A percentile compares a stretch with the other conserved stretches of the same genome.
These are phyloP conservation scores for Abelmoschus esculentus DNA, from an alignment of 345 rosid genomes.

Conservation along the genomic window DNA sequence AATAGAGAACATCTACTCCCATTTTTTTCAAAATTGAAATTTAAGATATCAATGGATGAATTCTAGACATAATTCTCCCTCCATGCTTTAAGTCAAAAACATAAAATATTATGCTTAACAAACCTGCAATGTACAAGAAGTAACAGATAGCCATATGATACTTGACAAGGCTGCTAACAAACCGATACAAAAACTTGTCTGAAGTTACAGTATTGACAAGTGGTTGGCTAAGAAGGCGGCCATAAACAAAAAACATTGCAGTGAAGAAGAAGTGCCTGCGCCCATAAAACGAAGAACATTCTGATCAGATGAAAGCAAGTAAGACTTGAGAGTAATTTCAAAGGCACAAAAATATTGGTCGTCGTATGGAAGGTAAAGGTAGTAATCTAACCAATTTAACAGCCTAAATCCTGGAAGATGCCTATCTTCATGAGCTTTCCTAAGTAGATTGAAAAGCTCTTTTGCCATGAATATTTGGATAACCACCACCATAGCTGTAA, in stretches of 20 bases:
- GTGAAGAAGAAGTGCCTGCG: conserved; percentile 97
- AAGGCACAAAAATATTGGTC: not conserved
- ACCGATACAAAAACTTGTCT: conserved; percentile 69
- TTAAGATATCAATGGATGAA: not conserved
- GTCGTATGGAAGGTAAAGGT: not conserved
- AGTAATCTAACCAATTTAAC: conserved; percentile 58
- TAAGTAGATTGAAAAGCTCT: conserved; percentile 75
- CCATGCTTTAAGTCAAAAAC: conserved; percentile 5
- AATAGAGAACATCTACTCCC: not conserved
- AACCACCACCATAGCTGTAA: conserved; percentile 91
- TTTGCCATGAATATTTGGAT: conserved; percentile 90
- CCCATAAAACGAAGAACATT: conserved; percentile 15
- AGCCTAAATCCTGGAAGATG: conserved; percentile 84
- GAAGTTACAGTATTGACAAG: conserved; percentile 84
- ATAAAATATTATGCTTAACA: conserved; percentile 11
- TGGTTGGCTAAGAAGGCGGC: conserved; percentile 88
- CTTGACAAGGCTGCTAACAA: conserved; percentile 77
- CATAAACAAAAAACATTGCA: conserved; percentile 90
- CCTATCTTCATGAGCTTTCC: conserved; percentile 80
- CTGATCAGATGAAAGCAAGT: not conserved
- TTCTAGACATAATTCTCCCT: not conserved
- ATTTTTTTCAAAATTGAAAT: not conserved
- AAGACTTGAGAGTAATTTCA: not conserved
- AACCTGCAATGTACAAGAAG: conserved; percentile 85
- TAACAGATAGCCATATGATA: conserved; percentile 90